Evolutionary conservation across 1,284 basidiomycete species (phyloP), one percentile per base, ranked within the genome.

Genomic region (Singerocomus inundabilis): DNA sequence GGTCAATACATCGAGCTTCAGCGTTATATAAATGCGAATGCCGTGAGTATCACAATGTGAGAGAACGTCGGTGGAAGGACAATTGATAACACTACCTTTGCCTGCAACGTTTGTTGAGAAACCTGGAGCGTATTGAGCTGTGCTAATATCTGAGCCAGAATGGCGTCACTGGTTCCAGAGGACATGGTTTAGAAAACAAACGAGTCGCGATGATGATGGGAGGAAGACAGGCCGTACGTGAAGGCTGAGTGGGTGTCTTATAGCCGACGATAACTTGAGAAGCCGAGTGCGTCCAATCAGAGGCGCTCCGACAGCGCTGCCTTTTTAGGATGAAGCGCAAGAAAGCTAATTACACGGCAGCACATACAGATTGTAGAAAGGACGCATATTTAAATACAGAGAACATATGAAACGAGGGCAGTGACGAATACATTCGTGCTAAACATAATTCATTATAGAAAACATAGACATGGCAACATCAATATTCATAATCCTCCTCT

Each of bases 81-180:
- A 21, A 21, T 21, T 21, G 21, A 21, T 4, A 21, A 4, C 32
- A 3, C 36, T 57, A 86, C 88, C 77, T 90, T 88, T 25, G 84
- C 82, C 57, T 88, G 82, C 52, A 91, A 71, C 0, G 80, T 75
- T 68, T 89, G 84, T 64, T 91, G 88, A 44, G 80, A 81, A 47
- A 84, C 69, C 66, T 88, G 84, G 57, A 91, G 72, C 5, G 79
- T 71, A 59, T 85, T 75, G 48, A 91, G 78, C 68, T 85, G 84
- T 10, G 72, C 70, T 18, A 90, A 74, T 50, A 91, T 90, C 66
- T 89, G 85, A 1, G 78, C 77, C 50, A 91, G 73, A n/a, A 84
- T 62, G 9, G 81, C 78, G 52, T 87, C 84, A 46, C 52, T 54
- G 37, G 53, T 51, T 8, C 35, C 25, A 42, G 81, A 74, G 38